Evolutionary conservation across 306 rosid species (phyloP), one percentile per base, ranked within the genome.

Genomic region (Cicer pinnatifidum): DNA sequence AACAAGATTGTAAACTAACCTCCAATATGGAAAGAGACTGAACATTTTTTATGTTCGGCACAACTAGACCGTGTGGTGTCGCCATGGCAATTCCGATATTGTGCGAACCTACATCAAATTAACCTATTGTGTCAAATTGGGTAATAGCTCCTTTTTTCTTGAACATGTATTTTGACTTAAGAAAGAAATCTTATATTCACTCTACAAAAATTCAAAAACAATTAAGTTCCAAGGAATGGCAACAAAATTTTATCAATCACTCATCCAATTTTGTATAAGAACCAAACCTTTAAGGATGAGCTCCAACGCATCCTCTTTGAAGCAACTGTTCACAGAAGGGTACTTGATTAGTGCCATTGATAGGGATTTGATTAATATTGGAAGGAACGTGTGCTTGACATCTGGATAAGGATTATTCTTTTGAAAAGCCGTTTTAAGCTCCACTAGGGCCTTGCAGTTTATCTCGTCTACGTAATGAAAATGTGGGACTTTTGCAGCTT

Each of bases 41-140:
- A 67, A 87, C 99, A 82, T 82, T 87, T 85, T 94, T 88, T 79
- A 94, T 88, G 89, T 84, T 94, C 57, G 97, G 99, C 66, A 94
- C 99, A 68, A 90, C 99, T 62, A 94, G 70, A 83, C 99, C 99
- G 67, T 76, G 20, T 67, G 87, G 84, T 45, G 99, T 91, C 41
- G 95, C 97, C 93, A 91, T 91, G 61, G 96, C 96, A 69, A 94
- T 78, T 80, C 99, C 99, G 71, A 94, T 82, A 67, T 91, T 94
- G 80, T 91, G 99, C 6, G 97, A 86, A 83, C 99, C 99, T 91
- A 61, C 43, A 78, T 41, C 40, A 66, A 65, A 78, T 54, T 72
- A 69, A 7, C 72, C 23, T 33, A 52, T 39, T n/a, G 64, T 7
- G 71, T 81, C 59, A 81, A 69, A 72, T 67, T n/a, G 45, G 19